These are phyloP conservation scores for Casaregolazyma lundiana DNA, from an alignment of 1,139 yeast genomes.

Conservation along the genomic window DNA sequence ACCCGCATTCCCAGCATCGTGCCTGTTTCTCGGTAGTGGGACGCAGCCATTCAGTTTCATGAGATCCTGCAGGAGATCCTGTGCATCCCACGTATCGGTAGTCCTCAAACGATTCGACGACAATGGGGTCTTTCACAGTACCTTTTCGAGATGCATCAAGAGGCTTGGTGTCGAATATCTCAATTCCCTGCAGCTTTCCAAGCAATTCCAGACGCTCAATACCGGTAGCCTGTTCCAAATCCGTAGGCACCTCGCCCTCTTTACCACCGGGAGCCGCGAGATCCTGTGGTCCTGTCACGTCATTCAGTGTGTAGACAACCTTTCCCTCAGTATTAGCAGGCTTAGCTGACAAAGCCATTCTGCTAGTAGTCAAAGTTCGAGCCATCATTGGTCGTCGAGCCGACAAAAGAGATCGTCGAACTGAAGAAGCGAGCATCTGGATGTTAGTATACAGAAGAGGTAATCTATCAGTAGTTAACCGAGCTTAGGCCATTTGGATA, in stretches of 20 bases:
- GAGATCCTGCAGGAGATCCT: conserved; percentile 92
- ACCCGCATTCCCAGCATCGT: conserved; percentile 99
- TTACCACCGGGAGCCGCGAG: conserved; percentile 89
- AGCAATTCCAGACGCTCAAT: conserved; percentile 92
- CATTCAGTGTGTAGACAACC: conserved; percentile 47
- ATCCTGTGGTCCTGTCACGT: conserved; percentile 75
- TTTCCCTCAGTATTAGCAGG: conserved; percentile 9
- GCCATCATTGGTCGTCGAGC: conserved; percentile 7
- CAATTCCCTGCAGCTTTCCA: conserved; percentile 95
- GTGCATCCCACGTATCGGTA: conserved; percentile 97
- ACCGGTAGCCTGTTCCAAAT: conserved; percentile 97
- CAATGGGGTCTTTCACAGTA: conserved; percentile 79
- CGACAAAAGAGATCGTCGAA: conserved; percentile 10
- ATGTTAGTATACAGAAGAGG: no score
- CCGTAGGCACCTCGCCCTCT: conserved; percentile 82
- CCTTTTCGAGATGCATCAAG: conserved; percentile 86
- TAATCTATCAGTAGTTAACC: no score
- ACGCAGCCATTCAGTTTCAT: conserved; percentile 88
- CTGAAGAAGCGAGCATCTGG: conserved; percentile 11
- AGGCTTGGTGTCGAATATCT: conserved; percentile 87
- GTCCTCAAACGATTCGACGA: conserved; percentile 87
- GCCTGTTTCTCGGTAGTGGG: conserved; percentile 79
- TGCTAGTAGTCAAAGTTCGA: conserved; percentile 9
- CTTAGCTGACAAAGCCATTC: conserved; percentile 5
- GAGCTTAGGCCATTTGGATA: no score